Evolutionary conservation across 306 rosid genomes (phyloP), one percentile per base, ranked within the genome.

Genomic region (Medicago ruthenica): DNA sequence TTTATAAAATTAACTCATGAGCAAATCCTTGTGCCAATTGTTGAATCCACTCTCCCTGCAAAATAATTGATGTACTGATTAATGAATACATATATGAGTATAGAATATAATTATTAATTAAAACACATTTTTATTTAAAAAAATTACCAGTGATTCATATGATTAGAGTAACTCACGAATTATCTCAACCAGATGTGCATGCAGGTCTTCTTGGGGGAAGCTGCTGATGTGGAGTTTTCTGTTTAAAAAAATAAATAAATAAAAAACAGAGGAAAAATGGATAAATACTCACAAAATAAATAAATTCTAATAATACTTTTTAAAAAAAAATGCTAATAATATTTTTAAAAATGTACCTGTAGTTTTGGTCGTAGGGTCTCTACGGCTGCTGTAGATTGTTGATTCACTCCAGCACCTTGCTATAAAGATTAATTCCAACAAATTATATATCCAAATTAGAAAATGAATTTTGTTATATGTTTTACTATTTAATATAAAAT

Each of bases 191-290:
- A 62, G 98, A 87, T 34, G 96, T 91, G 76, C 96, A 95, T 41
- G 87, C 87, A 3, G 97, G 99, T 80, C 93, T 83, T 50, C 99
- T 89, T 6, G 96, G 99, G 7, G 99, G 99, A 31, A 92, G 97
- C 41, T 85, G 93, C 67, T 89, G 97, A 74, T 87, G 97, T 9
- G 97, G 97, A 15, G 99, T 95, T 84, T 87, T 90, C 99, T 95
- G 84, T 73, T 59, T 8, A 18, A 45, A 44, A 9, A 8, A 8
- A 27, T 27, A 27, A 27, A n/a, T n/a, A 27, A 27, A 27, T 27
- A 27, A 27, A 24, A 44, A 3, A 36, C 5, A 21, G 1, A 21
- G 31, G 13, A 41, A 9, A 14, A 6, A 24, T 14, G 14, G 9
- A 15, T 21, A 12, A 16, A 18, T 9, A 14, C 7, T 12, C 10